Conservation (phyloP, 2,329 filamentous ascomycete species). For the Verticillium nubilum region DNA sequence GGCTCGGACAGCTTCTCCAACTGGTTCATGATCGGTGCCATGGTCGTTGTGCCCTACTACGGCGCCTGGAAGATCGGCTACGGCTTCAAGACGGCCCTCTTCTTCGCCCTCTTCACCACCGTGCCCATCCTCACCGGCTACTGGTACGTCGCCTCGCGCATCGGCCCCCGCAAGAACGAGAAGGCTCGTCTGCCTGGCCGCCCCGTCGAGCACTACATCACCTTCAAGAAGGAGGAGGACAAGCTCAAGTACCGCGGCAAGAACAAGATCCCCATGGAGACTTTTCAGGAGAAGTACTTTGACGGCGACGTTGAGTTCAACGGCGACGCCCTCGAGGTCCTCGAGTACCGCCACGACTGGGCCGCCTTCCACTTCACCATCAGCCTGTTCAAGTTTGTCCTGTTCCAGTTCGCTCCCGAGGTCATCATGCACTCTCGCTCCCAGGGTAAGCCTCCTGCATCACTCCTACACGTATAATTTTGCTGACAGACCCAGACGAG, state of each 20-base stretch:
- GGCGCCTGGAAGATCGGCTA: slow-evolving; percentile 72
- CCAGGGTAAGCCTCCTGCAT: slow-evolving; percentile 52
- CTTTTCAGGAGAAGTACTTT: slow-evolving; percentile 90
- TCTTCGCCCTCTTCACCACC: slow-evolving; percentile 68
- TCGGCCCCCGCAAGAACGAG: slow-evolving; percentile 77
- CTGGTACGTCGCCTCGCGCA: slow-evolving; percentile 68
- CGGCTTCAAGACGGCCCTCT: slow-evolving; percentile 73
- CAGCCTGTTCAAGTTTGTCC: slow-evolving; percentile 71
- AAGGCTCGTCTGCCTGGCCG: slow-evolving; percentile 73
- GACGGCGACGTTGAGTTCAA: slow-evolving; percentile 83
- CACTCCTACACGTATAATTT: background rate
- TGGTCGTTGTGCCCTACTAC: slow-evolving; percentile 65
- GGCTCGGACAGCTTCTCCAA: slow-evolving; percentile 77
- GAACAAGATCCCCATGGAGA: slow-evolving; percentile 73
- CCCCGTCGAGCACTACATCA: slow-evolving; percentile 76
- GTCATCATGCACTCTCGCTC: slow-evolving; percentile 73
- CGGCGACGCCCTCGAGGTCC: slow-evolving; percentile 70
- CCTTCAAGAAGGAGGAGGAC: slow-evolving; percentile 52
- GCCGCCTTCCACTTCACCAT: slow-evolving; percentile 78
- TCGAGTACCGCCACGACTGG: slow-evolving; percentile 89
- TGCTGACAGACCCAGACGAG: slow-evolving; percentile 55
- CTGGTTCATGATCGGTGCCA: slow-evolving; percentile 58
- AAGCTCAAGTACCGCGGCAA: slow-evolving; percentile 58
- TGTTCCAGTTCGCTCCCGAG: slow-evolving; percentile 75
- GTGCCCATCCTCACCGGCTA: slow-evolving; percentile 69